Conservation (phyloP, 345 rosid genomes). For the Euphorbia peplus region DNA sequence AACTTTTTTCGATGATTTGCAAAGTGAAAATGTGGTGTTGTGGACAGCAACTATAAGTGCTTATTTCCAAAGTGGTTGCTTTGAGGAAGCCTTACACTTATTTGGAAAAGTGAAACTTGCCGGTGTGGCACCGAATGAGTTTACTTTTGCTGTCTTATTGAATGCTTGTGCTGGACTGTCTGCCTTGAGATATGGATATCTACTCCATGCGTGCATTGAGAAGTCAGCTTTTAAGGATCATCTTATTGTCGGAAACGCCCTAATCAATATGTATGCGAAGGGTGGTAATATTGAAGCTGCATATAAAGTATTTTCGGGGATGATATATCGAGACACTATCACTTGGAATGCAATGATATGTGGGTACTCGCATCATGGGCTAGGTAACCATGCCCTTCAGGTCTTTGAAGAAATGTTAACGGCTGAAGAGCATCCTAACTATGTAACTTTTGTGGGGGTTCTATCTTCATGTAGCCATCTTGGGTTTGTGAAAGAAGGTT, state of each 20-base stretch:
- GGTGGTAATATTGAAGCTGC: constrained; percentile 58
- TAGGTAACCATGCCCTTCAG: constrained; percentile 55
- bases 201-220: constrained; percentile 43
- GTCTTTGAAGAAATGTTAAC: constrained; percentile 56
- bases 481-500: constrained; percentile 55
- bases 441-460: constrained; percentile 71
- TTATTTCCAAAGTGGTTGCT: constrained; percentile 60
- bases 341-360: constrained; percentile 77
- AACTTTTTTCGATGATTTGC: constrained; percentile 45
- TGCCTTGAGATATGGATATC: constrained; percentile 47
- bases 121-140: constrained; percentile 56
- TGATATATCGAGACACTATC: constrained; percentile 38
- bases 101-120: constrained; percentile 43
- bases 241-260: constrained; percentile 58
- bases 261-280: constrained; percentile 73
- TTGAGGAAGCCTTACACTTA: constrained; percentile 64
- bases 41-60: constrained; percentile 65
- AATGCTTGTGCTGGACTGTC: constrained; percentile 64
- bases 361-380: constrained; percentile 77
- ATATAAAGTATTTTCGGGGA: constrained; percentile 39
- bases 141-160: constrained; percentile 54
- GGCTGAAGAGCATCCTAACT: constrained; percentile 51
- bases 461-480: constrained; percentile 75
- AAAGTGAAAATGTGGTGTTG: constrained; percentile 47
- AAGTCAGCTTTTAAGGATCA: constrained; percentile 57